phyloP scores from a whole-genome alignment of 2,329 filamentous ascomycete species.

The Fusarium foetens region DNA sequence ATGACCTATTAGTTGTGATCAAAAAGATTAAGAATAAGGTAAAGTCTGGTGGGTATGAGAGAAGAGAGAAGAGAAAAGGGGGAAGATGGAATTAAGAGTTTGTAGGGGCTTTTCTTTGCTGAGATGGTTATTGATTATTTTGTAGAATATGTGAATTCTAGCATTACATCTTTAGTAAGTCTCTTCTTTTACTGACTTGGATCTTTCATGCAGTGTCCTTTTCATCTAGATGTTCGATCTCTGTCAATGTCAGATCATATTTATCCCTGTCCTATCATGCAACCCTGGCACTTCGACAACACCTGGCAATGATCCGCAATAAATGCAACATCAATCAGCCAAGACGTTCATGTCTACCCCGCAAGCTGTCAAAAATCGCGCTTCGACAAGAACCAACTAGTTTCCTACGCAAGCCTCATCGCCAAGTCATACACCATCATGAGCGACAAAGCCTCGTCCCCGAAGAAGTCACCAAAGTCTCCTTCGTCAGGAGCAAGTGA shows the following conservation, averaged over 20 bases:
- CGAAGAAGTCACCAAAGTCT: constrained; percentile 11
- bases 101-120: fast-evolving
- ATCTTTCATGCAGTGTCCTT: too few species aligned
- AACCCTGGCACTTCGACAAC: not conserved
- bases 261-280: not conserved
- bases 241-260: not conserved
- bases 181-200: too few species aligned
- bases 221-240: not conserved
- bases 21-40: not conserved
- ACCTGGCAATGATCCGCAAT: not conserved
- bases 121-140: not conserved
- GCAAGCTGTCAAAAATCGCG: not conserved
- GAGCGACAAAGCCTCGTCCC: not conserved
- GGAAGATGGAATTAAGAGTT: fast-evolving
- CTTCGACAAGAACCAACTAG: not conserved
- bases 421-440: not conserved
- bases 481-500: not conserved
- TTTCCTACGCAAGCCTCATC: not conserved
- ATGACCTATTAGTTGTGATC: fast-evolving
- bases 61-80: not conserved
- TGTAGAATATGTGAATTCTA: not conserved
- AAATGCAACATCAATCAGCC: not conserved
- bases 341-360: not conserved
- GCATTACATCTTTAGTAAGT: too few species aligned
- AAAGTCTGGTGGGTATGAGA: not conserved